Base-by-base conservation (phyloP, 1,139 yeast genomes). In the Lodderomyces pseudojiufengensis region DNA sequence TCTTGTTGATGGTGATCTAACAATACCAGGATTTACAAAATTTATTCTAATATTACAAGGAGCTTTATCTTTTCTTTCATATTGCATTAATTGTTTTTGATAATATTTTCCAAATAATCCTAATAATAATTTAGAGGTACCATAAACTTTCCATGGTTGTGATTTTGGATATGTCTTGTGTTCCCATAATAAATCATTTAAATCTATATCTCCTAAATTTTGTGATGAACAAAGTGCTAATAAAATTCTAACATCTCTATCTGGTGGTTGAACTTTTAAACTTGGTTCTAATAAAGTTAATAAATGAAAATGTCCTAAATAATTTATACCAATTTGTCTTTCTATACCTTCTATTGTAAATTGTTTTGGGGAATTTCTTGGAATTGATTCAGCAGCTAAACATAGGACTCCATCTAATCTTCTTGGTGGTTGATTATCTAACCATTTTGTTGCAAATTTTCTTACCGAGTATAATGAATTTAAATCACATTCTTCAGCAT, bases 391-490 rank as follows among this genome's bases (percentile, higher is more conserved):
- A 9, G 87, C 92, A 2, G 97, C 97, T 61, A 90, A 80, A 52
- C 95, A 84, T 4, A 92, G 60, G 12, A 92, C 74, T 41, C 95
- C 95, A 56, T 92, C 98, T 37, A 92, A 65, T 39, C 98, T 62
- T 48, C 98, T 70, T 5, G 97, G 95, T 1, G 97, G 95, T 27
- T 80, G 68, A 54, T 85, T 88, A 57, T 92, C 95, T 41, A 92
- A 69, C 97, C 97, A 92, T 45, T 73, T 80, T 2, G 98, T 90
- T 22, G 96, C 97, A 65, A 92, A 92, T 55, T 80, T 79, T 47
- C 98, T 71, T n/a, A 92, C 72, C 5, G 90, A 79, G 54, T 81
- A 68, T 42, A 92, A 65, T 38, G 86, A 80, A 18, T 78, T 70
- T 42, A 92, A 66, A 56, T 94, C 95, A 57, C 95, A 87, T 47